These are phyloP conservation scores for Sporothrix luriei DNA, from an alignment of 2,329 filamentous ascomycete species.

Conservation along the genomic window DNA sequence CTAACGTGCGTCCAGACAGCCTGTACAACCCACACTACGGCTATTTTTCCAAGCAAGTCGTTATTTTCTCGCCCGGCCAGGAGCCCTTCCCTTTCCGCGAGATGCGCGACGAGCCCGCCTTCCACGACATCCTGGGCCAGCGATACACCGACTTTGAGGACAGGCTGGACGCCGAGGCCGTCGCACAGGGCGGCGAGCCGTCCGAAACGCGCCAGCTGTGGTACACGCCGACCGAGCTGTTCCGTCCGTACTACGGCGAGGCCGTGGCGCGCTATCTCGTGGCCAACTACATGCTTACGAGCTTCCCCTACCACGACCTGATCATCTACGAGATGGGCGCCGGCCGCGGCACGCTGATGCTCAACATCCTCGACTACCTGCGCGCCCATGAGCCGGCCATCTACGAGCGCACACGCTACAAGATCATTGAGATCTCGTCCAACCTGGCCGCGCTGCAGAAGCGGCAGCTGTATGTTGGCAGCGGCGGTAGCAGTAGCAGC, in stretches of 20 bases:
- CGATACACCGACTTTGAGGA: slow-evolving; percentile 93
- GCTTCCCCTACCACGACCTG: slow-evolving; percentile 94
- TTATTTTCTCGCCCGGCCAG: slow-evolving; percentile 90
- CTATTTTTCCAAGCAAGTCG: slow-evolving; percentile 94
- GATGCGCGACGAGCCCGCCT: slow-evolving; percentile 82
- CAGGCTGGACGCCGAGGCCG: slow-evolving; percentile 69
- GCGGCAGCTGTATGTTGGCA: slow-evolving; percentile 56
- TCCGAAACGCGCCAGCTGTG: slow-evolving; percentile 83
- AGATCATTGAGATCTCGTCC: slow-evolving; percentile 92
- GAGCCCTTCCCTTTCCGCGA: slow-evolving; percentile 85
- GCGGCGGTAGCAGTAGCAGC: neutral
- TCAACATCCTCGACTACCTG: slow-evolving; percentile 97
- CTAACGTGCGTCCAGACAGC: slow-evolving; percentile 63
- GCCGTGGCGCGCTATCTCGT: slow-evolving; percentile 95
- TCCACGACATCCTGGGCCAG: slow-evolving; percentile 73
- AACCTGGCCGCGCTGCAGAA: slow-evolving; percentile 77
- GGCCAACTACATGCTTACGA: slow-evolving; percentile 90
- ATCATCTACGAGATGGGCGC: slow-evolving; percentile 99
- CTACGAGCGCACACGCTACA: slow-evolving; percentile 89
- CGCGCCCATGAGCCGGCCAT: slow-evolving; percentile 85
- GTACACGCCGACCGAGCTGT: slow-evolving; percentile 98
- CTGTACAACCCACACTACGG: slow-evolving; percentile 93
- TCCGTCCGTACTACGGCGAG: slow-evolving; percentile 95
- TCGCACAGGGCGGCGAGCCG: slow-evolving; percentile 59
- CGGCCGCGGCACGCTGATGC: slow-evolving; percentile 95